Percentiles rank a stretch among this genome's conserved stretches.
Evolutionary conservation across 176 grass and related monocot species (phyloP).

Genomic region (barley (Hordeum vulgare)): DNA sequence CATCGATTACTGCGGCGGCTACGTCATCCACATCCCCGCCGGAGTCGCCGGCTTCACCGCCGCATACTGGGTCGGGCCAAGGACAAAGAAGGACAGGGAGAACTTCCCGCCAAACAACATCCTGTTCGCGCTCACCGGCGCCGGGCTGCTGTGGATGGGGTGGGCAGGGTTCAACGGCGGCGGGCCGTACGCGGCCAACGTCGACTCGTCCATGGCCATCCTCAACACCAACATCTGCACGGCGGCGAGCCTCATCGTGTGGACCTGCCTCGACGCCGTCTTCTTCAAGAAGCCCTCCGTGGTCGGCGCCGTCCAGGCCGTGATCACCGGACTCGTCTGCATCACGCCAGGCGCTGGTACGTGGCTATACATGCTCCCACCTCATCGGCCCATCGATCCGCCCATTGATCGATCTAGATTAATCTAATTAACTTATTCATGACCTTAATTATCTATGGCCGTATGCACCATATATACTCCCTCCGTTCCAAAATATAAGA

Average conservation of each 20-base stretch:
- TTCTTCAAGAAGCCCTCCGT: constrained; percentile 79
- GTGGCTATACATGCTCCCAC: too few relatives aligned
- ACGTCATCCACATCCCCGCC: constrained; percentile 72
- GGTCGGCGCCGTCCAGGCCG: constrained; percentile 84
- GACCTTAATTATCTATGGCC: not conserved
- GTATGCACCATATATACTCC: too few relatives aligned
- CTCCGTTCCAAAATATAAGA: too few relatives aligned
- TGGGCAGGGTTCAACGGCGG: constrained; percentile 97
- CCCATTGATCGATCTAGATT: too few relatives aligned
- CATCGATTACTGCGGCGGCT: constrained; percentile 73
- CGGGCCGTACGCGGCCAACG: constrained; percentile 60
- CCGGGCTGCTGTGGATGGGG: constrained; percentile 80
- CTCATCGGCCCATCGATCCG: too few relatives aligned
- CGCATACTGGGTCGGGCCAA: constrained; percentile 58
- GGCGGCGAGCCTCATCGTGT: constrained; percentile 60
- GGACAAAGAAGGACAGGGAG: constrained; percentile 46
- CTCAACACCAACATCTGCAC: constrained; percentile 82
- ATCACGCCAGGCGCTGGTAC: constrained; percentile 73
- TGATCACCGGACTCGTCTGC: constrained; percentile 94
- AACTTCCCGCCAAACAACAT: constrained; percentile 86
- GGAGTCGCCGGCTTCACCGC: constrained; percentile 53
- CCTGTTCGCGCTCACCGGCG: constrained; percentile 59
- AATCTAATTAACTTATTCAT: not conserved
- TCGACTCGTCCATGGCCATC: constrained; percentile 59
- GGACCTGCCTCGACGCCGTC: constrained; percentile 76